These are phyloP conservation scores for Peronospora farinosa DNA, from an alignment of 352 stramenopile genomes.

Conservation along the genomic window DNA sequence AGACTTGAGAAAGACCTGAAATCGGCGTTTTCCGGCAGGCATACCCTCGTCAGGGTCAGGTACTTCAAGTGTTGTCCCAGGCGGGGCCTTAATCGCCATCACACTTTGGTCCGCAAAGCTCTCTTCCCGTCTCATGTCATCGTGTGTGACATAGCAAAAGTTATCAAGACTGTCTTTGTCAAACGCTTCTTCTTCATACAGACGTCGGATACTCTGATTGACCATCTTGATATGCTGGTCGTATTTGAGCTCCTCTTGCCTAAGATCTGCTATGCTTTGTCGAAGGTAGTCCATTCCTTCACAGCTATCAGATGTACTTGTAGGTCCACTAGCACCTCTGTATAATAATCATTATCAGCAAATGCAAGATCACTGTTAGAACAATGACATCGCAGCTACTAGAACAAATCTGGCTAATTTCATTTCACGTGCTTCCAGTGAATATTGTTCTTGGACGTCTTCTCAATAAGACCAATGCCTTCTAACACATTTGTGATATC, in stretches of 20 bases:
- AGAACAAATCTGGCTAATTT: neutral
- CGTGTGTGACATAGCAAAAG: slow-evolving; percentile 80
- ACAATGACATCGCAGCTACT: neutral
- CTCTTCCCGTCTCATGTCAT: slow-evolving; percentile 83
- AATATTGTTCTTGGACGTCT: slow-evolving; percentile 98
- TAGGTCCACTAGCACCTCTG: slow-evolving; percentile 47
- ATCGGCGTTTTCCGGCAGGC: slow-evolving; percentile 78
- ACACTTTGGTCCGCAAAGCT: slow-evolving; percentile 86
- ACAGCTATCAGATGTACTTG: slow-evolving; percentile 42
- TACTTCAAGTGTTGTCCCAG: slow-evolving; percentile 91
- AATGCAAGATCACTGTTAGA: neutral
- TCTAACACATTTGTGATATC: slow-evolving; percentile 99
- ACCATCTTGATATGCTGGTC: slow-evolving; percentile 82
- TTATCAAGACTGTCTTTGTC: slow-evolving; percentile 74
- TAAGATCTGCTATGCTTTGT: slow-evolving; percentile 72
- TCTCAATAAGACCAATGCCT: slow-evolving; percentile 95
- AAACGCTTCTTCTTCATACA: slow-evolving; percentile 81
- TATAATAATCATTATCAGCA: slow-evolving; percentile 3
- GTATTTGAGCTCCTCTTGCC: slow-evolving; percentile 76
- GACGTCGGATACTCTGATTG: slow-evolving; percentile 68
- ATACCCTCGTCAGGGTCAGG: slow-evolving; percentile 93
- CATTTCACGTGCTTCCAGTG: slow-evolving; percentile 87
- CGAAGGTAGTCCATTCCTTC: slow-evolving; percentile 71
- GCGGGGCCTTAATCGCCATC: slow-evolving; percentile 92
- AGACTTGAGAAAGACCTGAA: slow-evolving; percentile 93